A percentile compares a stretch with the other conserved stretches of the same genome.
phyloP scores from a whole-genome alignment of 371 early-diverging fungal species.

The Mucor lusitanicus region DNA sequence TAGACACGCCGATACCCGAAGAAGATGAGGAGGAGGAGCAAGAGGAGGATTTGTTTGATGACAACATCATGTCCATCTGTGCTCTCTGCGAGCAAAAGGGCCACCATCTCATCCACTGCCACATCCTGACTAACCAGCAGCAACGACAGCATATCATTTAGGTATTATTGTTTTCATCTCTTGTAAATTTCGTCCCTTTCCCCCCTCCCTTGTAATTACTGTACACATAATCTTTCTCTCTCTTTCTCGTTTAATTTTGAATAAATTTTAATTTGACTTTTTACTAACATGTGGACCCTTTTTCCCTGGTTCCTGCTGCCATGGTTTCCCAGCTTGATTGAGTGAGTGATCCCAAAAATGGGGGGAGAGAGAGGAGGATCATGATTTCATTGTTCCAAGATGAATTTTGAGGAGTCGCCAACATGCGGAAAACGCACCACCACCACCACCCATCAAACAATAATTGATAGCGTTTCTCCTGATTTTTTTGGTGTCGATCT shows the following conservation, averaged over 20 bases:
- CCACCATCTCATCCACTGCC: slow-evolving; percentile 23
- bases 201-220: not conserved
- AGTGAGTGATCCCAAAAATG: too few species aligned
- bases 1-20: slow-evolving; percentile 25
- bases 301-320: not conserved
- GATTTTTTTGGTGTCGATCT: not conserved
- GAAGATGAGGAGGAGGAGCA: slow-evolving; percentile 14
- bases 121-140: slow-evolving; percentile 1
- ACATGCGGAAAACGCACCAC: not conserved
- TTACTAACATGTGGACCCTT: not conserved
- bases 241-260: not conserved
- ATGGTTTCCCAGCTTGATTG: not conserved
- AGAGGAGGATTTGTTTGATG: slow-evolving; percentile 5
- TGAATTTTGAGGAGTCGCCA: not conserved
- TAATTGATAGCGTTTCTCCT: not conserved
- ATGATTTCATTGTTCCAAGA: not conserved
- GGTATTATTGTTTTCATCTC: not conserved
- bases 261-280: not conserved
- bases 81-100: slow-evolving; percentile 21
- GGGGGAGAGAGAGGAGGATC: not conserved
- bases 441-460: not conserved
- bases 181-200: not conserved
- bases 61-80: not conserved
- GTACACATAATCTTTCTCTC: not conserved
- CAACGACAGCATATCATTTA: not conserved